Base-by-base conservation (phyloP, 331 rosid species). In the Cydonia oblonga region DNA sequence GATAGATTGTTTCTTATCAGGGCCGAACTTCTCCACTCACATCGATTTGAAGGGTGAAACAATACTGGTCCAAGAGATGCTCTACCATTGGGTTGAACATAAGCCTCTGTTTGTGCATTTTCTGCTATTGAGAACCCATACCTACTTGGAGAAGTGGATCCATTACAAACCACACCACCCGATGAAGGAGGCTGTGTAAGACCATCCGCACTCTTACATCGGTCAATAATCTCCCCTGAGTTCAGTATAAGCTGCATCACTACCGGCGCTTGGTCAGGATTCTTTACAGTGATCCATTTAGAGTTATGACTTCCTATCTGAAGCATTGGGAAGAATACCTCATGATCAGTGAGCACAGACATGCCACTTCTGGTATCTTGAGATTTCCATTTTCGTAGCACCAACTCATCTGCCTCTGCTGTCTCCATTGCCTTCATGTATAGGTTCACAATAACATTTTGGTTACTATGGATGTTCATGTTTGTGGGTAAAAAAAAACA, bases 1-100 rank as follows among this genome's bases (percentile, higher is more conserved):
- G 98, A 87, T 66, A 93, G 95, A 84, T 91, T 93, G 87, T 91
- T 93, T 78, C 98, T 91, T 80, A 93, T 81, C 79, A 93, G 80
- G 65, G 87, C 97, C 6, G 98, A 93, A 84, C 97, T 88, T 81
- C 84, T 87, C 97, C 97, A 93, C 66, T 81, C 73, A 69, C 98
- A 93, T 61, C 88, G 79, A 74, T 76, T 79, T 7, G 92, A 91
- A 80, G 98, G 98, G 73, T 80, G 83, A 81, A 91, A 93, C 51
- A 80, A 49, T 77, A 95, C 77, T 28, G 97, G 97, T 81, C 98
- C 98, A 59, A 95, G 80, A 78, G 87, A 84, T 76, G 79, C 92
- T 38, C 54, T 66, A 60, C 83, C 88, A 46, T 84, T 33, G 59
- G 98, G 96, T 35, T 83, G 96, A 72, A 95, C 91, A 71, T 83